Conservation (phyloP, 108 stramenopile species). For the Conticribra guillardii region DNA sequence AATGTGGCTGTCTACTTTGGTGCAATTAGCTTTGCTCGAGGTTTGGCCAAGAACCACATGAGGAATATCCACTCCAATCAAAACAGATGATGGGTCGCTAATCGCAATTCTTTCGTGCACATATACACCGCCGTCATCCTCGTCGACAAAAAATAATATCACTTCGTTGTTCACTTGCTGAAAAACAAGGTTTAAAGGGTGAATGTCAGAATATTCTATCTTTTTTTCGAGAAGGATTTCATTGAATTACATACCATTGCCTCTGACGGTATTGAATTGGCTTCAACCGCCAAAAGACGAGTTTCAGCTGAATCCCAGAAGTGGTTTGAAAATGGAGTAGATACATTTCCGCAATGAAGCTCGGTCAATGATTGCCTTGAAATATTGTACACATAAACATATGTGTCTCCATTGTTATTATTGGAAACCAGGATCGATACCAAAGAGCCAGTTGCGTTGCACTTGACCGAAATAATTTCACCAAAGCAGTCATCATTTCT, state of each 20-base stretch:
- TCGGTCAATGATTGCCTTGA: slow-evolving; percentile 35
- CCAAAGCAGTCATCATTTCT: slow-evolving; percentile 45
- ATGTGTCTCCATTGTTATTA: slow-evolving; percentile 45
- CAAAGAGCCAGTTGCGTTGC: slow-evolving; percentile 58
- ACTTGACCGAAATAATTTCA: slow-evolving; percentile 43
- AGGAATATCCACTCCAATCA: slow-evolving; percentile 65
- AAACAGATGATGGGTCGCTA: slow-evolving; percentile 24
- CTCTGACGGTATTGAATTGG: not conserved
- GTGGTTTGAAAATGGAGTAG: slow-evolving; percentile 39
- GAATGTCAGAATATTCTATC: no score
- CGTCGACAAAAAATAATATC: slow-evolving; percentile 54
- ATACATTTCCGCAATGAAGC: slow-evolving; percentile 35
- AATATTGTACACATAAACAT: slow-evolving; percentile 56
- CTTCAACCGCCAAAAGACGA: slow-evolving; percentile 43
- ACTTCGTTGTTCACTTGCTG: no score
- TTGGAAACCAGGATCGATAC: slow-evolving; percentile 48
- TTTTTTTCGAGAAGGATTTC: no score
- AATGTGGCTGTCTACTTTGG: not conserved
- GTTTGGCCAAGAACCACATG: slow-evolving; percentile 48
- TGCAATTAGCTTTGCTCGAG: not conserved
- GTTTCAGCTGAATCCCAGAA: slow-evolving; percentile 62
- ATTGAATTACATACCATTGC: slow-evolving; percentile 2
- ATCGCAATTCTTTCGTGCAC: slow-evolving; percentile 51
- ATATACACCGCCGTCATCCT: slow-evolving; percentile 59
- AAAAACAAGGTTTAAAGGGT: no score